These are phyloP conservation scores for Cetradonia linearis DNA, from an alignment of 495 filamentous ascomycete genomes.

Conservation along the genomic window DNA sequence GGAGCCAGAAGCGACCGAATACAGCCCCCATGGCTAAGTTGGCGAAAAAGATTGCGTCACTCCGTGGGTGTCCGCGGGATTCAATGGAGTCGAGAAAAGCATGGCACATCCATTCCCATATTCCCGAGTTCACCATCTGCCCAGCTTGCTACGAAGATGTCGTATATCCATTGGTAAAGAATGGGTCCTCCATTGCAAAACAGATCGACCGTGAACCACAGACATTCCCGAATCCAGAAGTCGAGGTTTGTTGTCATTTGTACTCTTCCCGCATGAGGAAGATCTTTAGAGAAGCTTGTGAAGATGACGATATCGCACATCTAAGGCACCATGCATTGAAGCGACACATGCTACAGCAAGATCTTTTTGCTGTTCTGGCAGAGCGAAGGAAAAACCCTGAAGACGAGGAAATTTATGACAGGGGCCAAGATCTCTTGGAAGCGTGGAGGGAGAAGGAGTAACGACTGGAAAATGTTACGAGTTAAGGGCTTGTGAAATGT, in stretches of 20 bases:
- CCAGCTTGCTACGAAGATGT: constrained; percentile 62
- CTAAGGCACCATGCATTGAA: constrained; percentile 34
- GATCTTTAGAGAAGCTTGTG: constrained; percentile 50
- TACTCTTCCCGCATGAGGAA: constrained; percentile 66
- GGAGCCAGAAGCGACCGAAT: constrained; percentile 25
- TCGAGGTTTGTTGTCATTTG: constrained; percentile 52
- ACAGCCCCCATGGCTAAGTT: constrained; percentile 41
- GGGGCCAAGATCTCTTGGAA: constrained; percentile 38
- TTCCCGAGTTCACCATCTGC: constrained; percentile 59
- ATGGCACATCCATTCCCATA: constrained; percentile 53
- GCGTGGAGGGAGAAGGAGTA: constrained; percentile 50
- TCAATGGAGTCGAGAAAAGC: constrained; percentile 35
- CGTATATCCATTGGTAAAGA: constrained; percentile 51
- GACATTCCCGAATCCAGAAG: constrained; percentile 11
- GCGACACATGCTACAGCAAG: constrained; percentile 37
- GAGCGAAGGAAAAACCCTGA: constrained; percentile 34
- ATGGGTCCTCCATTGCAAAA: constrained; percentile 43
- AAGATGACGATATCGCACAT: constrained; percentile 45
- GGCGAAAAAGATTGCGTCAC: constrained; percentile 38
- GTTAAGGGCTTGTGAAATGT: no score
- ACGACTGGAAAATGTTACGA: no score
- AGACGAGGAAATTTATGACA: constrained; percentile 37
- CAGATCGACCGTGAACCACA: constrained; percentile 37
- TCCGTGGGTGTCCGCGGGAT: constrained; percentile 48
- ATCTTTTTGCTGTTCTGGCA: constrained; percentile 37